phyloP scores from a whole-genome alignment of 2,329 filamentous ascomycete species.

The Xylaria sp. region DNA sequence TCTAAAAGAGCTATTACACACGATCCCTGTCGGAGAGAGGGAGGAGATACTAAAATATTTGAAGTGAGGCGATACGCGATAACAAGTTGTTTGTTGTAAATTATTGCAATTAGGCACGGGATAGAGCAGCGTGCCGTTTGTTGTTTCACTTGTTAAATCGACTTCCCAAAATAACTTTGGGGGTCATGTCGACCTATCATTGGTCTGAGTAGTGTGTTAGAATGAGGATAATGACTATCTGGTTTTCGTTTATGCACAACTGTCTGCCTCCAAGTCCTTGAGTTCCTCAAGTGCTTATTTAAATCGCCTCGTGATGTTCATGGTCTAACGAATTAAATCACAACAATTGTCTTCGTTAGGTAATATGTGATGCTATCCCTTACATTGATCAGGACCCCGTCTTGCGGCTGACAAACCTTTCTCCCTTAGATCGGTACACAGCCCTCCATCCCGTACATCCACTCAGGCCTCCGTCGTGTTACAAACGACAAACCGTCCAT shows the following conservation, averaged over 20 bases:
- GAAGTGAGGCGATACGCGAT: conserved; percentile 41
- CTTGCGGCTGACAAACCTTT: too few relatives aligned
- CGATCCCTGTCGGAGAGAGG: conserved; percentile 86
- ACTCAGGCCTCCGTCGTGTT: too few relatives aligned
- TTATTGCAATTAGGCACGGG: not conserved
- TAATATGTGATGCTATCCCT: too few relatives aligned
- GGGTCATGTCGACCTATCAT: not conserved
- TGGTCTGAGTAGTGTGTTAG: not conserved
- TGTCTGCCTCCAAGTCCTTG: too few relatives aligned
- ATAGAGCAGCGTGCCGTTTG: not conserved
- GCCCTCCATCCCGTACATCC: too few relatives aligned
- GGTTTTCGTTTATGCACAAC: not conserved
- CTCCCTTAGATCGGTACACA: too few relatives aligned
- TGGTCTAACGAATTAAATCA: too few relatives aligned
- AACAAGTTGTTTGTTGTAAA: not conserved
- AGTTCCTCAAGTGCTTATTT: too few relatives aligned
- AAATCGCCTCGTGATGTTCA: too few relatives aligned
- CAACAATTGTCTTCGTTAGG: too few relatives aligned
- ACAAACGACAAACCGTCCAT: too few relatives aligned
- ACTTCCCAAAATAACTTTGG: not conserved
- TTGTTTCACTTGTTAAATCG: not conserved
- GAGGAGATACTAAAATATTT: conserved; percentile 75
- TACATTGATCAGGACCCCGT: too few relatives aligned
- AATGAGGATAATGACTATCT: conserved; percentile 1
- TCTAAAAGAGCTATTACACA: conserved; percentile 81